Conservation (phyloP, 1,284 basidiomycete species). For the Pseudozyma pruni region DNA sequence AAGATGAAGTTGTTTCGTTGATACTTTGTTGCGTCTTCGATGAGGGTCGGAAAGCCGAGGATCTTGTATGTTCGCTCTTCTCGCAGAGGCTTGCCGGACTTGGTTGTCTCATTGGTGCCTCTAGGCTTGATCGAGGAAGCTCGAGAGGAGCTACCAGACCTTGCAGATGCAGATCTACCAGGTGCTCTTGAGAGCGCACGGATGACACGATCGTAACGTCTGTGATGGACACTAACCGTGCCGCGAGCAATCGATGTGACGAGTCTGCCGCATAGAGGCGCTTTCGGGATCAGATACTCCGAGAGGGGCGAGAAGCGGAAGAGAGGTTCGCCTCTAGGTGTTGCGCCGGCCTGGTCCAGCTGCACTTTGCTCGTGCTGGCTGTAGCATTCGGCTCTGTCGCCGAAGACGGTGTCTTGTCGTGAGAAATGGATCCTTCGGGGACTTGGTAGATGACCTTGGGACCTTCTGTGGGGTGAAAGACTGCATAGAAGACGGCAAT, state of each 20-base stretch:
- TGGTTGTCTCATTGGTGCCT: not conserved
- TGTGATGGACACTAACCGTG: constrained; percentile 3
- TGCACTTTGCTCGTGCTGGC: constrained; percentile 11
- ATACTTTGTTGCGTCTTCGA: constrained; percentile 59
- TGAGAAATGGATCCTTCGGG: constrained; percentile 75
- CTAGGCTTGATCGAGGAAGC: constrained; percentile 17
- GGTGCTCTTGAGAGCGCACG: constrained; percentile 17
- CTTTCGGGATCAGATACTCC: constrained; percentile 91
- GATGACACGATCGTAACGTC: constrained; percentile 7
- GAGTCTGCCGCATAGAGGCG: constrained; percentile 85
- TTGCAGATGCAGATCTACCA: constrained; percentile 15
- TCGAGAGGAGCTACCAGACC: constrained; percentile 20
- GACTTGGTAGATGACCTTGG: constrained; percentile 87
- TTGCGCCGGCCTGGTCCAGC: constrained; percentile 1
- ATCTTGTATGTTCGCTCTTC: constrained; percentile 59
- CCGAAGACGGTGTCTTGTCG: constrained; percentile 7
- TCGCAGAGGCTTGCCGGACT: constrained; percentile 2
- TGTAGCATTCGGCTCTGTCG: constrained; percentile 3
- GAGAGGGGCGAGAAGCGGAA: constrained; percentile 91
- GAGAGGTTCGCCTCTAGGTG: constrained; percentile 69
- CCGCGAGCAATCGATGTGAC: constrained; percentile 72
- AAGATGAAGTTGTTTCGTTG: constrained; percentile 79
- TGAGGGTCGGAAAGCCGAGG: constrained; percentile 57
- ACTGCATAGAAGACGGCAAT: constrained; percentile 87
- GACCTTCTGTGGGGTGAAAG: constrained; percentile 83